Base-by-base conservation (phyloP, 2,329 filamentous ascomycete species). In the Xylaria sp. region DNA sequence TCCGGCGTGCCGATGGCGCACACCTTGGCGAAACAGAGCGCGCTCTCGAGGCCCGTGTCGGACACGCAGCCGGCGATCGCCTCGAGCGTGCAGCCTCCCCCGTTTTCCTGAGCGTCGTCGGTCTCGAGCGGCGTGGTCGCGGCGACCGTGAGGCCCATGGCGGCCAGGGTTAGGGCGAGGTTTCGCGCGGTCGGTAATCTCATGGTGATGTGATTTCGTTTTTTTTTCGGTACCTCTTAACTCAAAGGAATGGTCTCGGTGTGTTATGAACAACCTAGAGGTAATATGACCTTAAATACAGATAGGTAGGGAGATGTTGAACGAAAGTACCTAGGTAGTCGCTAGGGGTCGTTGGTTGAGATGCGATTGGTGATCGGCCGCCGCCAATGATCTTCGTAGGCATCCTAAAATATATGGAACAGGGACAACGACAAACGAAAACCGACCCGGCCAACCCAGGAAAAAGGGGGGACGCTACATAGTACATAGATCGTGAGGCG, bases 281-380 rank as follows among this genome's bases (percentile, higher is more conserved):
- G n/a, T n/a, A n/a, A n/a, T n/a, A n/a, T n/a, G n/a, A n/a, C n/a
- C n/a, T n/a, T n/a, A n/a, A n/a, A n/a, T n/a, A n/a, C n/a, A n/a
- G 48, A 41, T 21, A 49, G 48, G 19, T 48, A 26, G 39, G 56
- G 57, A 20, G 44, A 42, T 22, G 7, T 20, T 55, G 42, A 60
- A 59, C 56, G 57, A 62, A 45, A 61, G 49, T 56, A 22, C 45
- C 54, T 54, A 50, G 56, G 43, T 11, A 7, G 29, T 13, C 4
- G 11, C 16, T 34, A 34, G 44, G 43, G 41, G 56, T 60, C 53
- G 40, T 52, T 38, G 44, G 52, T 22, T 52, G 58, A 63, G 56
- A 50, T 56, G 52, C 41, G 44, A 49, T 60, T 47, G 44, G 57
- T 50, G 61, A 65, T 67, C 63, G 61, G 56, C 61, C 55, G 56